Base-by-base conservation (phyloP, 1,284 basidiomycete species). In the Ganoderma leucocontextum region DNA sequence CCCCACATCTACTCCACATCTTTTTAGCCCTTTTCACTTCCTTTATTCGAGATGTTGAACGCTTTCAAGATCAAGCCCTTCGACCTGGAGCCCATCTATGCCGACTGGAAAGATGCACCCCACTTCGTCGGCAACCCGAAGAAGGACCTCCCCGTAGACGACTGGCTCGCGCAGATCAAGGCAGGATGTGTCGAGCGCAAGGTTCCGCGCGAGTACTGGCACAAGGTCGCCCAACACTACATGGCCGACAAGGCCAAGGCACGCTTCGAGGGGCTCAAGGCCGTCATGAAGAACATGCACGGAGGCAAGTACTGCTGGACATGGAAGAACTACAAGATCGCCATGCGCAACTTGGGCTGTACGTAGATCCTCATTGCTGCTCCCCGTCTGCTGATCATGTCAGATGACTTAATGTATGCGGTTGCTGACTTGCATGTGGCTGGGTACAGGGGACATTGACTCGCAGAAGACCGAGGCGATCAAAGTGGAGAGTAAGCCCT, bases 311-410 rank as follows among this genome's bases (percentile, higher is more conserved):
- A 92, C 75, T 83, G 86, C 49, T 93, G 92, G 91, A 89, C 85
- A 70, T 93, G 91, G 91, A 91, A 92, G 81, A 90, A 87, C 72
- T 93, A 90, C 81, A 88, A 86, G 80, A 83, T 90, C 63, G 91
- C 91, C 4, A 90, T 93, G 87, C 80, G 84, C 64, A 93, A 88
- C 76, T 91, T 93, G 90, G 90, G 91, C 64, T 93, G 92, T 93
- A 75, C 80, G 92, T 86, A 6, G 44, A 63, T 66, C 59, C 47
- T 65, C 33, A n/a, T 25, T 58, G 52, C 66, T 57, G 55, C 49
- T 49, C 22, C 36, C 55, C 63, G 73, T 53, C 57, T 49, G 57
- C 29, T 22, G 38, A 60, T 39, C 58, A 44, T 39, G 7, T 39
- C 36, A 33, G 13, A 58, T n/a, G 39, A 29, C 44, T 22, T 39